These are phyloP conservation scores for Russula foetens DNA, from an alignment of 768 basidiomycete genomes.

Conservation along the genomic window DNA sequence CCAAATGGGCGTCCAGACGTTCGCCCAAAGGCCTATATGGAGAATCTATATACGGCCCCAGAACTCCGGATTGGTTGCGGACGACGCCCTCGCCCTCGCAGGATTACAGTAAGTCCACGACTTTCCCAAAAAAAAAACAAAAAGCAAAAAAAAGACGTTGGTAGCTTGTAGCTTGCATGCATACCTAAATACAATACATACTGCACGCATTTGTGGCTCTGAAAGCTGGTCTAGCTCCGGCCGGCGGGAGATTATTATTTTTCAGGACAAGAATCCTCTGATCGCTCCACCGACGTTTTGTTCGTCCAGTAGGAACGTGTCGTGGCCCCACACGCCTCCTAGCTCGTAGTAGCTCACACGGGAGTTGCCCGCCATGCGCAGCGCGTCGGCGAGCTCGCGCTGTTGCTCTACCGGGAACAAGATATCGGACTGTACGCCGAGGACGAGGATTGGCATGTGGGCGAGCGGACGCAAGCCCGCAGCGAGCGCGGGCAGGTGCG, in stretches of 20 bases:
- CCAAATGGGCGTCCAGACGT: not conserved
- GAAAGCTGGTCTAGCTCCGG: no score
- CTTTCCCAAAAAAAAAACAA: not conserved
- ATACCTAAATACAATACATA: no score
- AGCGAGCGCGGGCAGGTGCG: conserved; percentile 70
- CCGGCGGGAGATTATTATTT: no score
- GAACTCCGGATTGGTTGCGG: not conserved
- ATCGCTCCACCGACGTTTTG: conserved; percentile 88
- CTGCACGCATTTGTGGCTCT: no score
- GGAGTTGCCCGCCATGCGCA: conserved; percentile 83
- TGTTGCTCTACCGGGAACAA: conserved; percentile 97
- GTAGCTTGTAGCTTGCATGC: no score
- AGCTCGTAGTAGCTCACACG: conserved; percentile 94
- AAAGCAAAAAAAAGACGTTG: not conserved
- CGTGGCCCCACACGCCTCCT: conserved; percentile 99
- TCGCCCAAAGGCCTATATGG: not conserved
- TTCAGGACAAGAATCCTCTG: conserved; percentile 70
- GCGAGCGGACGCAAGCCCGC: conserved; percentile 67
- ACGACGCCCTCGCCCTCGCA: not conserved
- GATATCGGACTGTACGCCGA: conserved; percentile 96
- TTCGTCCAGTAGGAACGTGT: conserved; percentile 92
- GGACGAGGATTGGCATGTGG: conserved; percentile 72
- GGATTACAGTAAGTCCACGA: not conserved
- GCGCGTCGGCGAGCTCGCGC: conserved; percentile 85
- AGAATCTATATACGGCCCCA: not conserved